A percentile compares a stretch with the other conserved stretches of the same genome.
phyloP scores from a whole-genome alignment of 1,284 basidiomycete genomes.

The Fomitopsis palustris region DNA sequence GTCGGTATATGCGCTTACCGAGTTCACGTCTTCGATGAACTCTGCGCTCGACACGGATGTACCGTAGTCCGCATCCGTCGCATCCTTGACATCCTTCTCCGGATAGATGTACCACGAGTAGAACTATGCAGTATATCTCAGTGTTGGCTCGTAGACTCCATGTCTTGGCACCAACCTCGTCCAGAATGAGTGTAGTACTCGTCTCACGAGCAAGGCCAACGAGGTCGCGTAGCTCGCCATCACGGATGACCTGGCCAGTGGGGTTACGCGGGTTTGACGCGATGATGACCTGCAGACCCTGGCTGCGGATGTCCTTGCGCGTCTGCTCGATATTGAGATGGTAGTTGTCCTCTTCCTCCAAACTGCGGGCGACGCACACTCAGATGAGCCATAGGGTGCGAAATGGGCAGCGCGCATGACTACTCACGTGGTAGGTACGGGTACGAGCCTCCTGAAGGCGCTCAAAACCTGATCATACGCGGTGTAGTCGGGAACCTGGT shows the following conservation, averaged over 20 bases:
- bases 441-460: conserved; percentile 86
- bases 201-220: conserved; percentile 69
- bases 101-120: conserved; percentile 93
- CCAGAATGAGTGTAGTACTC: conserved; percentile 78
- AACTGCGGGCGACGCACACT: conserved; percentile 30
- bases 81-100: conserved; percentile 53
- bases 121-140: conserved; percentile 46
- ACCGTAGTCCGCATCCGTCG: conserved; percentile 49
- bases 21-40: conserved; percentile 84
- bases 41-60: conserved; percentile 80
- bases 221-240: conserved; percentile 78
- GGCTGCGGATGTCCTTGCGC: conserved; percentile 71
- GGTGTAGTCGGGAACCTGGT: conserved; percentile 88
- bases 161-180: conserved; percentile 57
- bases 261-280: conserved; percentile 92
- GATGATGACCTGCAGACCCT: conserved; percentile 84
- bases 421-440: conserved; percentile 80
- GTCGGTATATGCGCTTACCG: conserved; percentile 38
- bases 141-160: background rate
- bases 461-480: conserved; percentile 83
- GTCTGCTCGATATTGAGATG: conserved; percentile 73
- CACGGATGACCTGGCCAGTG: conserved; percentile 78
- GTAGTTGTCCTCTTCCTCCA: conserved; percentile 63
- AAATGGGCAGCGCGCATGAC: background rate
- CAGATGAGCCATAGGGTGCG: background rate